phyloP scores from a whole-genome alignment of 345 rosid genomes.

The Zanthoxylum bungeanum region DNA sequence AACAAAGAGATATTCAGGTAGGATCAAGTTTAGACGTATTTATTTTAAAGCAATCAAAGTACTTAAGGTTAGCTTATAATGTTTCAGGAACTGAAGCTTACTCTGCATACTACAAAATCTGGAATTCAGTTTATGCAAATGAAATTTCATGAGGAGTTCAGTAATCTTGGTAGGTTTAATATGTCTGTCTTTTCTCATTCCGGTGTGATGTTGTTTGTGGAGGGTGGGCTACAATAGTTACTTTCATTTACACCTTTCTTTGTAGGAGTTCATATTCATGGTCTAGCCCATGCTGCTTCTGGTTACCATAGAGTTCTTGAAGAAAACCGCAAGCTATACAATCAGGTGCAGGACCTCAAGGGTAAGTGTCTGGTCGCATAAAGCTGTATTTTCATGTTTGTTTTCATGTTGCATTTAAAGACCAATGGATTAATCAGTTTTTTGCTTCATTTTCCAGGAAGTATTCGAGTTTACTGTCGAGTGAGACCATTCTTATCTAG shows the following conservation, averaged over 20 bases:
- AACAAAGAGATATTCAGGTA: constrained; percentile 71
- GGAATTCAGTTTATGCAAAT: constrained; percentile 90
- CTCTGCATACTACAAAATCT: constrained; percentile 65
- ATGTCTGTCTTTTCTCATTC: not conserved
- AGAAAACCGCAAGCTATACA: constrained; percentile 93
- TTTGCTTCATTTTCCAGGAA: constrained; percentile 42
- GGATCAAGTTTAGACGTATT: not conserved
- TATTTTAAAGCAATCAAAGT: constrained; percentile 2
- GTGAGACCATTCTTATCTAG: constrained; percentile 88
- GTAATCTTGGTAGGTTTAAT: constrained; percentile 55
- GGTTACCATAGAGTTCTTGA: constrained; percentile 91
- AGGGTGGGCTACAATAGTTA: not conserved
- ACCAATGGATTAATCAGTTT: constrained; percentile 6
- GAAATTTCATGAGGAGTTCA: constrained; percentile 82
- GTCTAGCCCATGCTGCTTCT: constrained; percentile 92
- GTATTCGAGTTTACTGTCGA: constrained; percentile 92
- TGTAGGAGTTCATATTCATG: constrained; percentile 76
- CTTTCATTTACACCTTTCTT: constrained; percentile 13
- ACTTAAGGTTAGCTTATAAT: constrained; percentile 2
- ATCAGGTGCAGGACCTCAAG: constrained; percentile 95
- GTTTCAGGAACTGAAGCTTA: constrained; percentile 65
- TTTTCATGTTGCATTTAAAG: constrained; percentile 2
- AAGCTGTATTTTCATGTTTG: constrained; percentile 4
- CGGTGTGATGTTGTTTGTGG: not conserved
- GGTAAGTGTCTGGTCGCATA: constrained; percentile 38